phyloP scores from a whole-genome alignment of 1,284 basidiomycete genomes.

The Irpex sp. region DNA sequence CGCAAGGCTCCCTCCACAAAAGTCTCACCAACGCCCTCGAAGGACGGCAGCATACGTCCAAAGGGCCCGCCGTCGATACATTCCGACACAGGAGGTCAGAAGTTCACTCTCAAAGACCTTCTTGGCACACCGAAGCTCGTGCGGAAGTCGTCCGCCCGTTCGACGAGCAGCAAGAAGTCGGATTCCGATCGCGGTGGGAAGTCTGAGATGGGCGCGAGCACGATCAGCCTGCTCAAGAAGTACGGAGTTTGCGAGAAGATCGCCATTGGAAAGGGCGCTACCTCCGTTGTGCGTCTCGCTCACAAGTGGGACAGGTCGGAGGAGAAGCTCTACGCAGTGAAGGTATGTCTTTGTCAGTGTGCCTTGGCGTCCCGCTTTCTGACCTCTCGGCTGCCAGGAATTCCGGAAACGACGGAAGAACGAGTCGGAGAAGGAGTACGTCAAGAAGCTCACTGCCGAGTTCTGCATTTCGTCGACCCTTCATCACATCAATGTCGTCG shows the following conservation, averaged over 20 bases:
- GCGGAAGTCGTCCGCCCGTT: constrained; percentile 69
- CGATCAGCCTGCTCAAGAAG: constrained; percentile 78
- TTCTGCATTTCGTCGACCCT: constrained; percentile 99
- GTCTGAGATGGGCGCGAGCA: constrained; percentile 56
- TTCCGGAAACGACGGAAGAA: constrained; percentile 98
- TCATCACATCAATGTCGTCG: constrained; percentile 95
- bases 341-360: constrained; percentile 50
- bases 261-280: constrained; percentile 97
- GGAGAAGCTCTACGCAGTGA: constrained; percentile 98
- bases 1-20: constrained; percentile 18
- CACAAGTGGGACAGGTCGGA: constrained; percentile 98
- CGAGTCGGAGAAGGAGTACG: constrained; percentile 98
- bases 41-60: constrained; percentile 23
- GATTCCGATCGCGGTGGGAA: constrained; percentile 65
- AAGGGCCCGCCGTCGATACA: constrained; percentile 40
- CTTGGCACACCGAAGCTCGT: constrained; percentile 71
- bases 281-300: constrained; percentile 92
- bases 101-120: constrained; percentile 83
- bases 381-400: constrained; percentile 51
- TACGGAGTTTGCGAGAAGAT: constrained; percentile 97
- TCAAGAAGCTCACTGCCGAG: constrained; percentile 99
- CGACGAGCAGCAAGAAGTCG: constrained; percentile 59
- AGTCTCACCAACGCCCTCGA: constrained; percentile 27
- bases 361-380: constrained; percentile 2
- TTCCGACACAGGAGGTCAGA: constrained; percentile 60